phyloP scores from a whole-genome alignment of 1,284 basidiomycete species.

The Marasmius fiardii region DNA sequence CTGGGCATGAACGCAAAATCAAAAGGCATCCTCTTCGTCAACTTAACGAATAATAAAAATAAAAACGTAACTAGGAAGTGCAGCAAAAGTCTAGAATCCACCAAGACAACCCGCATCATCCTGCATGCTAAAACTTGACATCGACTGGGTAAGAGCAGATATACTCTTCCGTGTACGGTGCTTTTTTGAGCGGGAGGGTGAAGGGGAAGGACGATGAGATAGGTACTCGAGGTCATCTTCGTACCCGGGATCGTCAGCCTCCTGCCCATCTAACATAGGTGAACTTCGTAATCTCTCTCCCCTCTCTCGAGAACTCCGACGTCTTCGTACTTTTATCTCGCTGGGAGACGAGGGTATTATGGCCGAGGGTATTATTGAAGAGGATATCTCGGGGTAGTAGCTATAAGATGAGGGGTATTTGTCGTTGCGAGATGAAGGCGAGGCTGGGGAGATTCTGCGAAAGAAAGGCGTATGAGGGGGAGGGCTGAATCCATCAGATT shows the following conservation, averaged over 20 bases:
- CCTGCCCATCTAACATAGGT: neutral
- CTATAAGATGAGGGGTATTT: slow-evolving; percentile 7
- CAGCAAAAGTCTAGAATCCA: slow-evolving; percentile 9
- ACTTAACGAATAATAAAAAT: neutral
- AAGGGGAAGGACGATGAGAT: neutral
- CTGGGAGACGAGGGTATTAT: slow-evolving; percentile 1
- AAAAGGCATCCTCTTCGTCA: neutral
- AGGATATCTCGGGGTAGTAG: neutral
- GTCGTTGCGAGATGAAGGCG: slow-evolving; percentile 5
- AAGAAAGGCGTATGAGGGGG: slow-evolving; percentile 20
- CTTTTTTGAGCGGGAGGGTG: slow-evolving; percentile 3
- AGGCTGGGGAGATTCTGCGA: neutral
- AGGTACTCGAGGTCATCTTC: slow-evolving; percentile 9
- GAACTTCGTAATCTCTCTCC: slow-evolving; percentile 9
- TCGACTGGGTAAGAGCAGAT: slow-evolving; percentile 3
- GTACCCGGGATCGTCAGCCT: slow-evolving; percentile 10
- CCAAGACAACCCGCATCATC: slow-evolving; percentile 12
- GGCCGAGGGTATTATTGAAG: no score
- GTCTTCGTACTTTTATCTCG: slow-evolving; percentile 6
- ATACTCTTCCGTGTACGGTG: slow-evolving; percentile 7
- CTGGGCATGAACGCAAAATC: neutral
- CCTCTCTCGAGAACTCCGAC: slow-evolving; percentile 6
- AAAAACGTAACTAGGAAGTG: neutral
- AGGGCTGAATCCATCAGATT: slow-evolving; percentile 49
- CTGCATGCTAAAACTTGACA: slow-evolving; percentile 6